These are phyloP conservation scores for Collybiopsis luxurians DNA, from an alignment of 768 basidiomycete species.

Conservation along the genomic window DNA sequence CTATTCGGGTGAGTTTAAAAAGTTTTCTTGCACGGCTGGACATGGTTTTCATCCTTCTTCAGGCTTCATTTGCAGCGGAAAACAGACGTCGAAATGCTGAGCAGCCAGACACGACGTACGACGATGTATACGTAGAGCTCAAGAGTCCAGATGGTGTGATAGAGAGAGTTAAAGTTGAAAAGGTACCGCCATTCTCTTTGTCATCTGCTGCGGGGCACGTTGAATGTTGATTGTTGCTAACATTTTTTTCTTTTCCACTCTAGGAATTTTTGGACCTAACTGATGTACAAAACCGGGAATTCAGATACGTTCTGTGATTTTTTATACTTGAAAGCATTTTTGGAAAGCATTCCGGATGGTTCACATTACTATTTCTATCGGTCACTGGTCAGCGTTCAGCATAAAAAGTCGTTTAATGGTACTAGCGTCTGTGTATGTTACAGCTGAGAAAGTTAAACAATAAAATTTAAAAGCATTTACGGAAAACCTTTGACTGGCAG, in stretches of 20 bases:
- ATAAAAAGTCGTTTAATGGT: too few species aligned
- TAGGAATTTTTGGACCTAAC: conserved; percentile 75
- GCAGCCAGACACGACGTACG: not conserved
- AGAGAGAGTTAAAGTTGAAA: not conserved
- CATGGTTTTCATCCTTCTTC: not conserved
- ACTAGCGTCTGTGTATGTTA: too few species aligned
- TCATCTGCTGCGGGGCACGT: too few species aligned
- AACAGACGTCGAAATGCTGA: conserved; percentile 66
- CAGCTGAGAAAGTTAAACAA: too few species aligned
- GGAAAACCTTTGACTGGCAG: too few species aligned
- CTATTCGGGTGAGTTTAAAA: conserved; percentile 9
- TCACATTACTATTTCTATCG: too few species aligned
- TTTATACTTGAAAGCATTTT: too few species aligned
- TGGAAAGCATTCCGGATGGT: too few species aligned
- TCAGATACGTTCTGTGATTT: conserved; percentile 29
- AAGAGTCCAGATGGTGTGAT: not conserved
- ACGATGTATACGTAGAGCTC: not conserved
- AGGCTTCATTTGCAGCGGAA: conserved; percentile 42
- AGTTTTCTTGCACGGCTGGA: not conserved
- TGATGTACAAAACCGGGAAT: conserved; percentile 68
- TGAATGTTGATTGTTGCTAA: not conserved
- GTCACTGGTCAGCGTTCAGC: too few species aligned
- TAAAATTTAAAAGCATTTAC: too few species aligned
- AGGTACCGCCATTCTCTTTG: too few species aligned
- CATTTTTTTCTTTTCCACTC: not conserved